Evolutionary conservation across 192 early-diverging fungal species (phyloP), one percentile per base, ranked within the genome.

Genomic region (Entophlyctis helioformis): DNA sequence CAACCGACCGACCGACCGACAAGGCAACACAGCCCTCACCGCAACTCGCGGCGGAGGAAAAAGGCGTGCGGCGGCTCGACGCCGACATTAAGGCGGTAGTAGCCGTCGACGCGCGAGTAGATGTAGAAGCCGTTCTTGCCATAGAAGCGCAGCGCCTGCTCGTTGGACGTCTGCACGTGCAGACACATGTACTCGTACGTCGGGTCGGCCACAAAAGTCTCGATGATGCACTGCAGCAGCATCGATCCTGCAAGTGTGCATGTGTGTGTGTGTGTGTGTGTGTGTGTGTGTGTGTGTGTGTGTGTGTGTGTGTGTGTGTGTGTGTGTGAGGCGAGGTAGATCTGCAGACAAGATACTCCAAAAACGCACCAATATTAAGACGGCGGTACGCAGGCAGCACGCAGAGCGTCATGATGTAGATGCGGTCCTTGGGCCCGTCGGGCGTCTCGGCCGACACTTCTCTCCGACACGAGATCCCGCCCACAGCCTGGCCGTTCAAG

Each of bases 401-500:
- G 26, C 90, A 90, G 39, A 96, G 64, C 1, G 92, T 96, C 86
- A 90, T 87, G 51, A 96, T 89, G 54, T 93, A 93, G 23, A 91
- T 66, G 6, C 53, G 50, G 12, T 43, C 23, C 39, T 59, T 42
- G 18, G 11, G 48, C 20, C 4, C 28, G 26, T 21, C 22, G 36
- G 49, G 31, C 28, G 56, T 54, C 40, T 61, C 66, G 21, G 59
- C 59, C 15, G 75, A 39, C 15, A 62, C 52, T 59, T 91, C 88
- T 39, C 62, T 72, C 36, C 86, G 68, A 60, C 89, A 91, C 36
- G 78, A 84, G 25, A 96, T 82, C 15, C 82, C 83, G n/a, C 92
- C 92, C 32, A 86, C 74, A 48, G 76, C 81, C 15, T 60, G 40
- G 33, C 69, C 64, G 42, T 86, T 72, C 39, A 73, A 74, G 45